Evolutionary conservation across 2,329 filamentous ascomycete genomes (phyloP).

Genomic region (Aspergillus sp.): DNA sequence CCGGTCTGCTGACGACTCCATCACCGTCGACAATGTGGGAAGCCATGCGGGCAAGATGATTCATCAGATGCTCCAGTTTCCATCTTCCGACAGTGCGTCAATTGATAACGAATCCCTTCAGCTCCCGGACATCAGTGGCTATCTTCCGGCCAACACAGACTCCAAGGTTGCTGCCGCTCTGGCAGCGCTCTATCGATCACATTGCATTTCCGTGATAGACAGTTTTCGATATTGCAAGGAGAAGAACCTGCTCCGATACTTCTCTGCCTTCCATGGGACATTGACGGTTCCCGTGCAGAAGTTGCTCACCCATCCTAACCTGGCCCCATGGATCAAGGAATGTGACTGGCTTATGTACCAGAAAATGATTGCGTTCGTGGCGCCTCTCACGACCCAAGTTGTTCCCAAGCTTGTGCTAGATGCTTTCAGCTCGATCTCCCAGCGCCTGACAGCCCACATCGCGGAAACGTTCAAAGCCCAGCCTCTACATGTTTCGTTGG

Average conservation of each 20-base stretch:
- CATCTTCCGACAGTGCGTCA: conserved; percentile 28
- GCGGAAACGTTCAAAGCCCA: conserved; percentile 81
- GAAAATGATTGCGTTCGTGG: conserved; percentile 91
- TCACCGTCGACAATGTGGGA: conserved; percentile 38
- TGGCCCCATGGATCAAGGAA: conserved; percentile 91
- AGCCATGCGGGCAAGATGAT: conserved; percentile 39
- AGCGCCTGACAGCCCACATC: conserved; percentile 77
- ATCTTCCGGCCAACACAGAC: conserved; percentile 79
- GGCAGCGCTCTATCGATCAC: conserved; percentile 83
- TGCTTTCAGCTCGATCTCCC: conserved; percentile 82
- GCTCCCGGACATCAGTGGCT: conserved; percentile 82
- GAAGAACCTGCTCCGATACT: conserved; percentile 93
- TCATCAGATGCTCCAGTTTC: conserved; percentile 41
- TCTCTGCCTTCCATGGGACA: conserved; percentile 92
- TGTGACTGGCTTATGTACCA: conserved; percentile 96
- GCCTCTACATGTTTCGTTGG: conserved; percentile 78
- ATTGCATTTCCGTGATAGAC: conserved; percentile 93
- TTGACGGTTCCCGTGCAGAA: conserved; percentile 96
- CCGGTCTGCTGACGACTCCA: conserved; percentile 26
- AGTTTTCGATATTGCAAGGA: conserved; percentile 95
- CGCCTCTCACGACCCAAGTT: conserved; percentile 84
- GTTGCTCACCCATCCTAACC: conserved; percentile 73
- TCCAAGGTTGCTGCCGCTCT: conserved; percentile 82
- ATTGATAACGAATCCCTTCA: conserved; percentile 69
- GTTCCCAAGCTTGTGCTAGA: conserved; percentile 84